Conservation (phyloP, 1,284 basidiomycete species). For the Golubevia sp. region DNA sequence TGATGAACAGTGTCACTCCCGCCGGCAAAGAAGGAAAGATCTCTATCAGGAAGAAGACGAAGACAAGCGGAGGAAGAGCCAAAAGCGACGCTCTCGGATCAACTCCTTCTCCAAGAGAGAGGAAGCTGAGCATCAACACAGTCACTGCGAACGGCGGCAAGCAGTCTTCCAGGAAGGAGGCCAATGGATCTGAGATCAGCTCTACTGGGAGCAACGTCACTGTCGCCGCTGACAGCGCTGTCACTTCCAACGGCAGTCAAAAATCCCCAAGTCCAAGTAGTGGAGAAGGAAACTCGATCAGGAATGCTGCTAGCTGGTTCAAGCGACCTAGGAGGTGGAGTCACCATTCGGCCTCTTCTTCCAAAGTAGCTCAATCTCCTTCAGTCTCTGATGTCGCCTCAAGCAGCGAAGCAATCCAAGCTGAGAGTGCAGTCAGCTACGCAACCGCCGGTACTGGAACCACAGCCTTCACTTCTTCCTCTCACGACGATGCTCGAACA, state of each 20-base stretch:
- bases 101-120: constrained; percentile 10
- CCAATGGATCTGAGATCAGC: background rate
- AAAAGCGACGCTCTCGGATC: constrained; percentile 9
- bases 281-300: background rate
- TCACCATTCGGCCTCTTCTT: background rate
- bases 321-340: background rate
- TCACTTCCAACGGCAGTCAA: background rate
- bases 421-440: constrained; percentile 16
- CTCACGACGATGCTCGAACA: constrained; percentile 11
- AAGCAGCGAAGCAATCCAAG: constrained; percentile 7
- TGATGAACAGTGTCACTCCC: constrained; percentile 23
- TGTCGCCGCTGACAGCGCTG: background rate
- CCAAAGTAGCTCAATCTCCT: background rate
- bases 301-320: background rate
- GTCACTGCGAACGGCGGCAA: no score
- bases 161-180: constrained; percentile 2
- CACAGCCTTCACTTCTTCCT: constrained; percentile 16
- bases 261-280: background rate
- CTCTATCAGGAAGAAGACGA: constrained; percentile 16
- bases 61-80: constrained; percentile 11
- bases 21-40: background rate
- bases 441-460: constrained; percentile 19
- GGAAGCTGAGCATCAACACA: constrained; percentile 27
- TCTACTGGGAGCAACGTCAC: background rate
- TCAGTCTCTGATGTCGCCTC: background rate